These are phyloP conservation scores for Pseudoscleropodium purum DNA, from an alignment of 225 moss, liverwort and hornwort species.

Conservation along the genomic window DNA sequence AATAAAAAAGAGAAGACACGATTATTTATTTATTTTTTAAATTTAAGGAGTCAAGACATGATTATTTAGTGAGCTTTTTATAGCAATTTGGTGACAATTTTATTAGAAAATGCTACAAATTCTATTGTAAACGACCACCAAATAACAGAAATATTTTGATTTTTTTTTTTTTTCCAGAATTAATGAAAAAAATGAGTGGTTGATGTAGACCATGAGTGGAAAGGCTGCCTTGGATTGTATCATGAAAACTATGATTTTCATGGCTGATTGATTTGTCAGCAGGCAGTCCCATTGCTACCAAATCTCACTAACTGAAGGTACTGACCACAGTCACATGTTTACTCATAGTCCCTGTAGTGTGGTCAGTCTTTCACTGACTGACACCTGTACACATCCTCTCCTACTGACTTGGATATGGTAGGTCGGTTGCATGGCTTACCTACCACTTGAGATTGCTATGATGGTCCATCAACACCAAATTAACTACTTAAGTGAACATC, in stretches of 20 bases:
- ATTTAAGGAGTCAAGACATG: background rate
- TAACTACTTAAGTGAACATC: too few species aligned
- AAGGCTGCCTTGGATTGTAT: background rate
- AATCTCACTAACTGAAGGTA: background rate
- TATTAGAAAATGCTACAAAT: background rate
- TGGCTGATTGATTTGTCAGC: background rate
- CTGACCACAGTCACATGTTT: background rate
- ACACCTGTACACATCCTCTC: background rate
- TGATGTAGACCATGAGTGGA: too few species aligned
- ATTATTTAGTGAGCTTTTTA: background rate
- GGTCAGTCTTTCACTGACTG: background rate
- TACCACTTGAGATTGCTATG: too few species aligned
- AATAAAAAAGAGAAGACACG: too few species aligned
- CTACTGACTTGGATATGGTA: background rate
- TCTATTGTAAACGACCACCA: too few species aligned
- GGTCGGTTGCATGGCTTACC: background rate
- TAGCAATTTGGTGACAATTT: background rate
- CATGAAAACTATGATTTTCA: background rate
- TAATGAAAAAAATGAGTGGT: background rate
- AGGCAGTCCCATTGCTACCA: background rate
- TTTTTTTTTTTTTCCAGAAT: background rate
- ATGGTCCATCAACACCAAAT: too few species aligned
- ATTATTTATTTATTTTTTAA: too few species aligned
- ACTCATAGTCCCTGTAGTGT: background rate
- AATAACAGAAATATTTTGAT: background rate